Percentiles rank a stretch among this genome's conserved stretches.
phyloP scores from a whole-genome alignment of 129 eudicot genomes.

The Chrysanthemum makinoi region DNA sequence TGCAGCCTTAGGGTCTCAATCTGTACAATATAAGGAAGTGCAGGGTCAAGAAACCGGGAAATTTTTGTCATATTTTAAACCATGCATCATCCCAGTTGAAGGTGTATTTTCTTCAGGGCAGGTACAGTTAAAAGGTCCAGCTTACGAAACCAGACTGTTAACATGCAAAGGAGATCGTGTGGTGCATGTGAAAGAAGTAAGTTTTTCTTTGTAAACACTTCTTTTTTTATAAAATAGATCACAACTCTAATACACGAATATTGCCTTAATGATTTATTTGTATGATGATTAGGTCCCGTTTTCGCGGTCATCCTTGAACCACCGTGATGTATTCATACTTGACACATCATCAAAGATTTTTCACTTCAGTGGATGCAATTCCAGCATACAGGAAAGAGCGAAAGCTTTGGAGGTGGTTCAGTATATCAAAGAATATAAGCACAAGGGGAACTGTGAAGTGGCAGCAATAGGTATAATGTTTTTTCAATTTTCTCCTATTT shows the following conservation, averaged over 20 bases:
- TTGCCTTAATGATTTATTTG: slow-evolving; percentile 10
- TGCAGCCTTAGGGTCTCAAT: slow-evolving; percentile 67
- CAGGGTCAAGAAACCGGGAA: slow-evolving; percentile 93
- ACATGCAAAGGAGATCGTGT: slow-evolving; percentile 82
- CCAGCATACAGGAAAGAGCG: slow-evolving; percentile 77
- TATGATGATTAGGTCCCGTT: slow-evolving; percentile 57
- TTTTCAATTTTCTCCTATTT: neutral
- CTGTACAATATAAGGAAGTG: slow-evolving; percentile 88
- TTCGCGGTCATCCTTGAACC: slow-evolving; percentile 73
- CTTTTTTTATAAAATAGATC: neutral
- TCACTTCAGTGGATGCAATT: slow-evolving; percentile 67
- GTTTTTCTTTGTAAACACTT: neutral
- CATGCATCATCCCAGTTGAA: slow-evolving; percentile 76
- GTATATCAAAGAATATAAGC: slow-evolving; percentile 63
- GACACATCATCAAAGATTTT: slow-evolving; percentile 63
- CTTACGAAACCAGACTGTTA: slow-evolving; percentile 52
- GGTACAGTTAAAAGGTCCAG: slow-evolving; percentile 35
- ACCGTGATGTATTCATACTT: slow-evolving; percentile 71
- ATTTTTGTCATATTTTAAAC: slow-evolving; percentile 82
- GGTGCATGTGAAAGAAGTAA: slow-evolving; percentile 83
- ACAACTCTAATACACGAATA: neutral
- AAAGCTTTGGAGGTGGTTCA: slow-evolving; percentile 83
- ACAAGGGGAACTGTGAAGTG: slow-evolving; percentile 63
- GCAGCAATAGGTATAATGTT: slow-evolving; percentile 51
- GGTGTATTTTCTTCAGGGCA: slow-evolving; percentile 67